Base-by-base conservation (phyloP, 2,329 filamentous ascomycete genomes). In the Coniosporium tulheliwenetii region DNA sequence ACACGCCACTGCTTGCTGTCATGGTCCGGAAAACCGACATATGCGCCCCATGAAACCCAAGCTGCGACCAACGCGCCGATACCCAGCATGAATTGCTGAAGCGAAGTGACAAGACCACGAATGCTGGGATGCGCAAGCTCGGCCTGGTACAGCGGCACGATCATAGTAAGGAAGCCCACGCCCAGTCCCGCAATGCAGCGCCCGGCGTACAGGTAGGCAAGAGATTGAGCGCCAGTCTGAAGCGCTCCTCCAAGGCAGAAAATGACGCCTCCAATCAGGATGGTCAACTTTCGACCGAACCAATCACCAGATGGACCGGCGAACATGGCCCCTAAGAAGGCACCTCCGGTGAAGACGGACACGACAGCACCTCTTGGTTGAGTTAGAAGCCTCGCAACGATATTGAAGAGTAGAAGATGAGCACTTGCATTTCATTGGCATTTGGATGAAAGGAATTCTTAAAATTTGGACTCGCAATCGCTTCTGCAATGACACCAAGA, bases 31-130 rank as follows among this genome's bases (percentile, higher is more conserved):
- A 76, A 71, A 12, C 67, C 64, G 34, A 67, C 62, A 46, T 73
- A 73, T 3, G 66, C 68, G 2, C 60, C 83, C 45, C 78, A 89
- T 0, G 75, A 77, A 38, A 82, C 75, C 81, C 82, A 86, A 0
- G 76, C 70, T 0, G 84, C 83, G 12, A 77, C 62, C 1, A 91
- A 69, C 12, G 81, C 66, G 42, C 84, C 84, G 26, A 89, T 72
- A 1, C 82, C 83, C 39, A 89, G 57, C 81, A 87, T 87, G 53
- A 87, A 86, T 51, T 87, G 83, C 56, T 87, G 83, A 3, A 89
- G 65, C 29, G 76, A 73, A 0, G 81, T 86, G 30, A 91, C 71
- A 46, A 77, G 67, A 10, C 83, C 84, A 56, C 84, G 74, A 51
- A 89, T 89, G 43, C 70, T 72, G 1, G 84, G 84, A 54, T 89